These are phyloP conservation scores for Suillus clintonianus DNA, from an alignment of 768 basidiomycete species.

Conservation along the genomic window DNA sequence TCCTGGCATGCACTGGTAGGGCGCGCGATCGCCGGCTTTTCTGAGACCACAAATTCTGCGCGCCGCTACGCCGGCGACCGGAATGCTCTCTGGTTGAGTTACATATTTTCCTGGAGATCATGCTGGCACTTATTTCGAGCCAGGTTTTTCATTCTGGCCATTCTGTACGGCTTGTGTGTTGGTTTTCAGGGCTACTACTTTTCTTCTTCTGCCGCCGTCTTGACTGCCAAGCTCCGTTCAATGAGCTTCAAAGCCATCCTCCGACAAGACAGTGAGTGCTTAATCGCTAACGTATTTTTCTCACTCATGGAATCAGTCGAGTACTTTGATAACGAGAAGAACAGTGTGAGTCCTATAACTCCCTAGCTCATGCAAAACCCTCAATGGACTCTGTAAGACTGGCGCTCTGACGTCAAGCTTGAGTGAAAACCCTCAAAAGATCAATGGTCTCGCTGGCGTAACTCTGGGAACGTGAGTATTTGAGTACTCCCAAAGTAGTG, in stretches of 20 bases:
- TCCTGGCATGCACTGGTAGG: neutral
- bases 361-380: slow-evolving; percentile 8
- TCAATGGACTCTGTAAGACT: slow-evolving; percentile 43
- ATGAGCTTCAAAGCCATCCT: slow-evolving; percentile 43
- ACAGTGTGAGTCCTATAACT: slow-evolving; percentile 52
- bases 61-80: neutral
- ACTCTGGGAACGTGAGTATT: slow-evolving; percentile 74
- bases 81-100: slow-evolving; percentile 16
- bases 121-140: slow-evolving; percentile 26
- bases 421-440: slow-evolving; percentile 86
- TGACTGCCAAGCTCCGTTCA: slow-evolving; percentile 41
- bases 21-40: slow-evolving; percentile 5
- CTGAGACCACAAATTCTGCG: slow-evolving; percentile 7
- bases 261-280: slow-evolving; percentile 45
- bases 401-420: slow-evolving; percentile 79
- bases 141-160: slow-evolving; percentile 38
- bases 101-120: slow-evolving; percentile 29
- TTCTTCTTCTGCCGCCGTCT: slow-evolving; percentile 35
- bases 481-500: neutral
- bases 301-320: slow-evolving; percentile 53
- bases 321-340: slow-evolving; percentile 87
- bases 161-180: slow-evolving; percentile 38
- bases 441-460: slow-evolving; percentile 83
- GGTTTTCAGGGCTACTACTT: slow-evolving; percentile 39
- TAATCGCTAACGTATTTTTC: slow-evolving; percentile 18